Base-by-base conservation (phyloP, 495 filamentous ascomycete species). In the Penicillium turbatum region DNA sequence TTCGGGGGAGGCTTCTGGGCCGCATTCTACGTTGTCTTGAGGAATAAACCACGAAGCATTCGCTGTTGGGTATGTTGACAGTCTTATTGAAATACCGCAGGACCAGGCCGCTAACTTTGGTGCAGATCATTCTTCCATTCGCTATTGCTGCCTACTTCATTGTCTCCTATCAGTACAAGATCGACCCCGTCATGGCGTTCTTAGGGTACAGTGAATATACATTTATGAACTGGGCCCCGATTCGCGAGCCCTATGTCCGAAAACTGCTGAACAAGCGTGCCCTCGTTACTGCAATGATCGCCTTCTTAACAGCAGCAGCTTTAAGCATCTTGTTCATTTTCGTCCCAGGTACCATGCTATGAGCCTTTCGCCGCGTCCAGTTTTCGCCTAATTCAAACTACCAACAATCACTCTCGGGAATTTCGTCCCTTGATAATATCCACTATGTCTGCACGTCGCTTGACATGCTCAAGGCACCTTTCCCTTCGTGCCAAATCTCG, bases 1-100 rank as follows among this genome's bases (percentile, higher is more conserved):
- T 83, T 98, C 70, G 95, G 95, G 62, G 91, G 84, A 57, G 95
- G 78, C 3, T 96, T 97, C 69, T 98, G 93, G 93, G 83, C 89
- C 5, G 88, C 86, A 1, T 98, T 97, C 65, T 82, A 89, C 47
- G 82, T 97, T 29, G 95, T 98, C 46, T 90, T 98, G 65, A 84
- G 95, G 13, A 77, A 96, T 65, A 82, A 88, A 61, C 79, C 84
- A 17, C 82, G 89, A 37, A 62, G 70, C 52, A 89, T 83, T 41
- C 78, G 95, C 60, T 83, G 85, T 60, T 97, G 89, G 89, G 89
- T 96, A 84, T 54, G 86, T 72, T 34, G 24, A 6, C 35, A 47
- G 32, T 30, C 13, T 4, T 13, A 24, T 34, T 3, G 12, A 13
- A 51, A 39, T 4, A 30, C 7, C 16, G 24, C 6, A 12, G 19